Evolutionary conservation across 345 rosid genomes (phyloP).

Genomic region (Pistacia vera): DNA sequence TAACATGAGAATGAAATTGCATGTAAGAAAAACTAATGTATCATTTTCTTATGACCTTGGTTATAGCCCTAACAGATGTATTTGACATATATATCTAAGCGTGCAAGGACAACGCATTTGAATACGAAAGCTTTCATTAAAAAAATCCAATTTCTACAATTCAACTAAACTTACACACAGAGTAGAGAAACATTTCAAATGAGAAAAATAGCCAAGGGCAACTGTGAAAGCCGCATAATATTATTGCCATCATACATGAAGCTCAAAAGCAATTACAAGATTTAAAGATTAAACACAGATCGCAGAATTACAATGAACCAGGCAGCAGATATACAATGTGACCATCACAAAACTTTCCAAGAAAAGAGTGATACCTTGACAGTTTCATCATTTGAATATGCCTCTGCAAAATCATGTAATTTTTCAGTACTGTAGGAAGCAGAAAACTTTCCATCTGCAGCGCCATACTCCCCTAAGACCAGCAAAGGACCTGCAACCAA

Average conservation of each 20-base stretch:
- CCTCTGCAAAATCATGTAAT: conserved; percentile 90
- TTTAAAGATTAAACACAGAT: not conserved
- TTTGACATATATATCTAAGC: not conserved
- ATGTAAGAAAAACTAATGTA: not conserved
- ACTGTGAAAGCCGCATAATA: not conserved
- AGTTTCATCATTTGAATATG: conserved; percentile 92
- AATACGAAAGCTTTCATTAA: not conserved
- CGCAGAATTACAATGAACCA: not conserved
- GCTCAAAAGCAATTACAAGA: not conserved
- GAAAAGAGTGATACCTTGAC: conserved; percentile 66
- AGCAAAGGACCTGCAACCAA: conserved; percentile 83
- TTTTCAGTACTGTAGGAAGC: conserved; percentile 85
- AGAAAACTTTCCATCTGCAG: conserved; percentile 64
- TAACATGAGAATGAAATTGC: too few species aligned
- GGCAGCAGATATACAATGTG: not conserved
- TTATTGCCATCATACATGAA: not conserved
- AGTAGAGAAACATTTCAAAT: conserved; percentile 5
- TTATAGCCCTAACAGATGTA: not conserved
- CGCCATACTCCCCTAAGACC: conserved; percentile 91
- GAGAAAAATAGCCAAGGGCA: not conserved
- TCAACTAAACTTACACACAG: not conserved
- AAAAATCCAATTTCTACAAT: not conserved
- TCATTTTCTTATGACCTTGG: not conserved
- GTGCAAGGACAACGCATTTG: not conserved
- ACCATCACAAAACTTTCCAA: not conserved